phyloP scores from a whole-genome alignment of 2,329 filamentous ascomycete genomes.

The Fusarium palustre region DNA sequence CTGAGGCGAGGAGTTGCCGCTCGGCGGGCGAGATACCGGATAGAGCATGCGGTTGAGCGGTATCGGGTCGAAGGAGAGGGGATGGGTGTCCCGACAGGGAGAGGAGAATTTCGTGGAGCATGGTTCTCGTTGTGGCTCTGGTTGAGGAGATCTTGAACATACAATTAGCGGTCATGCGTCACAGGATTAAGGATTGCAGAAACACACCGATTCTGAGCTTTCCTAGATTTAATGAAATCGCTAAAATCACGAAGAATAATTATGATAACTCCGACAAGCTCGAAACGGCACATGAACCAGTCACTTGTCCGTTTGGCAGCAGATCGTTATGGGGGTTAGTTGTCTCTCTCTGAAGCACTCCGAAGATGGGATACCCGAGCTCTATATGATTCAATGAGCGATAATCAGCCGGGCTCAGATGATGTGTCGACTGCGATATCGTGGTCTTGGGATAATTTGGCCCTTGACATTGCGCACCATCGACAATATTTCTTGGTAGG shows the following conservation, averaged over 20 bases:
- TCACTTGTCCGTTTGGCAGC: not conserved
- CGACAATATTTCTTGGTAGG: not conserved
- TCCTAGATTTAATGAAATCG: conserved; percentile 55
- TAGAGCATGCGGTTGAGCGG: conserved; percentile 59
- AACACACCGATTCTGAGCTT: conserved; percentile 44
- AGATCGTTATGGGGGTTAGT: not conserved
- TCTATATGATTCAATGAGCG: not conserved
- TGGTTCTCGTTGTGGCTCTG: conserved; percentile 54
- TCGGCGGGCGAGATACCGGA: conserved; percentile 79
- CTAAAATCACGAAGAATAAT: conserved; percentile 60
- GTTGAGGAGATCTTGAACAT: conserved; percentile 17
- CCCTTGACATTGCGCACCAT: conserved; percentile 17
- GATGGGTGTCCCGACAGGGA: conserved; percentile 95
- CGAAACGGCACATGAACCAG: conserved; percentile 64
- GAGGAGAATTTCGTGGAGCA: conserved; percentile 99
- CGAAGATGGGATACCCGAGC: not conserved
- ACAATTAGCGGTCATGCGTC: conserved; percentile 27
- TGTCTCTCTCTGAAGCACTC: not conserved
- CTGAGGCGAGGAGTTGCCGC: conserved; percentile 80
- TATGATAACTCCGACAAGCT: conserved; percentile 63
- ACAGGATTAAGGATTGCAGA: not conserved
- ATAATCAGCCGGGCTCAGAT: conserved; percentile 13
- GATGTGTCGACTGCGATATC: conserved; percentile 4
- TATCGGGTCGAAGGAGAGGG: conserved; percentile 76
- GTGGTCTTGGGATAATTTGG: not conserved